These are phyloP conservation scores for Combretum micranthum DNA, from an alignment of 345 rosid genomes.

Conservation along the genomic window DNA sequence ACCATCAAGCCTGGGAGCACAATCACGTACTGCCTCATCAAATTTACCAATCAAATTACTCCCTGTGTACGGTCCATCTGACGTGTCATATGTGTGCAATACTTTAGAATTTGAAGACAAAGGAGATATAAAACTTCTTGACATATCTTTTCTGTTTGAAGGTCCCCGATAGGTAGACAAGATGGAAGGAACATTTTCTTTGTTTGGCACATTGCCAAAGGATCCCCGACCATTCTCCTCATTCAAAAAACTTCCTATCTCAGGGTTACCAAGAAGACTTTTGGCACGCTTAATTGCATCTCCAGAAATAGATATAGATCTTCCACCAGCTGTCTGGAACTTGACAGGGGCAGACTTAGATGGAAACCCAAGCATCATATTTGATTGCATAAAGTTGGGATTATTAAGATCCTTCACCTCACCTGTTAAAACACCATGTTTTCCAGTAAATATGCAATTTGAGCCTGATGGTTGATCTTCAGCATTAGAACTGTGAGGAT, in stretches of 20 bases:
- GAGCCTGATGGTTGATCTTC: constrained; percentile 18
- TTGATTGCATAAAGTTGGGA: constrained; percentile 19
- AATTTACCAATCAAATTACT: constrained; percentile 65
- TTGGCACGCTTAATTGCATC: constrained; percentile 84
- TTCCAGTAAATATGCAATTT: constrained; percentile 22
- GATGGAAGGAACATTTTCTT: constrained; percentile 27
- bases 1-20: constrained; percentile 11
- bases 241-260: constrained; percentile 45
- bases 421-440: constrained; percentile 22
- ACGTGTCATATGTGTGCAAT: constrained; percentile 17
- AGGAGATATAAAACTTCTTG: constrained; percentile 56
- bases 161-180: constrained; percentile 29
- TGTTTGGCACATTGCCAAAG: constrained; percentile 28
- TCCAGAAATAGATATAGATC: constrained; percentile 76
- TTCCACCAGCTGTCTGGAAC: constrained; percentile 88
- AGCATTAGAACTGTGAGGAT: constrained; percentile 10
- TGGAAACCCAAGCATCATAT: constrained; percentile 20
- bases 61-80: constrained; percentile 29
- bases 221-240: constrained; percentile 27
- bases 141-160: constrained; percentile 27
- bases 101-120: constrained; percentile 40
- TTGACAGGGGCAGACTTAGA: constrained; percentile 48
- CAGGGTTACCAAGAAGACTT: constrained; percentile 90
- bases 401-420: constrained; percentile 14
- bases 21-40: constrained; percentile 47